Percentiles rank a stretch among this genome's conserved stretches.
phyloP scores from a whole-genome alignment of 257 asterid genomes.

The Avicennia marina region DNA sequence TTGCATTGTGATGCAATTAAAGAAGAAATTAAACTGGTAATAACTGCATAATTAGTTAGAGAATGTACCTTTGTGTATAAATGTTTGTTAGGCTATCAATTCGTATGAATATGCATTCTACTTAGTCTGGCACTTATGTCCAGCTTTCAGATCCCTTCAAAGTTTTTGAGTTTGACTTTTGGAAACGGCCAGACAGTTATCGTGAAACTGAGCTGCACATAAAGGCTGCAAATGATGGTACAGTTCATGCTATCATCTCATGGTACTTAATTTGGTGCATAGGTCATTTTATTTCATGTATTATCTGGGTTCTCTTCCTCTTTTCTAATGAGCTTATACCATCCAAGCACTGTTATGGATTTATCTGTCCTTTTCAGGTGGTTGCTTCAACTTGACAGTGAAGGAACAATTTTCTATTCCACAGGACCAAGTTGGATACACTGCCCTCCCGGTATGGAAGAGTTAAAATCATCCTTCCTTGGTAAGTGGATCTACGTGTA shows the following conservation, averaged over 20 bases:
- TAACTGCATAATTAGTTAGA: not conserved
- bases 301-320: conserved; percentile 12
- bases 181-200: conserved; percentile 83
- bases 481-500: conserved; percentile 33
- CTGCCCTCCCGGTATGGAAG: conserved; percentile 26
- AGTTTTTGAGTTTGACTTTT: conserved; percentile 90
- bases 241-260: conserved; percentile 86
- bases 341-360: conserved; percentile 6
- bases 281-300: conserved; percentile 17
- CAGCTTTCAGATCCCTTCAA: conserved; percentile 95
- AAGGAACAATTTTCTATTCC: conserved; percentile 76
- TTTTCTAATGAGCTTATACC: not conserved
- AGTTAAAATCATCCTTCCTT: conserved; percentile 30
- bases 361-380: conserved; percentile 56
- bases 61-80: not conserved
- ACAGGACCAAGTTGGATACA: conserved; percentile 76
- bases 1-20: conserved; percentile 84
- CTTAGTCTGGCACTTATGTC: conserved; percentile 24
- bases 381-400: conserved; percentile 90
- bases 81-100: not conserved
- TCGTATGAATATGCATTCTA: conserved; percentile 15
- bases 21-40: conserved; percentile 78
- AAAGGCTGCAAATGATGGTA: conserved; percentile 69
- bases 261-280: conserved; percentile 53
- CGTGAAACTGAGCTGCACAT: conserved; percentile 58